Base-by-base conservation (phyloP, 768 basidiomycete species). In the Boletus reticulatus region DNA sequence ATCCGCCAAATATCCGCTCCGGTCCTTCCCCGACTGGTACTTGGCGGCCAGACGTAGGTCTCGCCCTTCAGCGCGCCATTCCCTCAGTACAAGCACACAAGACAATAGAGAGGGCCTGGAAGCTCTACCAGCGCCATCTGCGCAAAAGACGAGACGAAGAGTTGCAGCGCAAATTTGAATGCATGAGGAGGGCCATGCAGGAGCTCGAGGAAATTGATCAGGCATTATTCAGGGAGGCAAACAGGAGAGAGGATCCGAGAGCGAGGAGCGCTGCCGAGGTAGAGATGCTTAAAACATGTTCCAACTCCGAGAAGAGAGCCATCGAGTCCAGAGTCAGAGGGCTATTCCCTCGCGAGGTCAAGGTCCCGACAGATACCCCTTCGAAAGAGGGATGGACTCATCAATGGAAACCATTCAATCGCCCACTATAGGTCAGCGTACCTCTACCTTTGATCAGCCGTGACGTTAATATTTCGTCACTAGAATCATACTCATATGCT, bases 101-200 rank as follows among this genome's bases (percentile, higher is more conserved):
- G 59, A 97, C 93, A 3, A 94, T 97, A 50, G 88, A 92, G 60
- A 84, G 94, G 32, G 94, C 94, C 4, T 98, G 90, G 89, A 75
- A 86, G 49, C 79, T 98, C 12, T 85, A 92, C 73, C 80, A 83
- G 60, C 82, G 94, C 31, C 86, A 90, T 65, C 56, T 85, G 38
- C 83, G 94, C 41, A 83, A 88, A 65, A 76, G 79, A 58, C 80
- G 89, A 43, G 81, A 85, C 29, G 83, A 77, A 36, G 89, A 92
- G 65, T 68, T 91, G 58, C 75, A 77, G 54, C 80, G 85, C 72
- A 95, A 95, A 72, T 94, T 87, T 65, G 79, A 84, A 52, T 81
- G 83, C 63, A 94, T 97, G 94, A 76, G 76, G 68, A 73, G 74
- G 62, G 95, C 95, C 16, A 94, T 97, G 89, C 86, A 90, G 57